phyloP scores from a whole-genome alignment of 495 filamentous ascomycete genomes.

The Podospora comata region DNA sequence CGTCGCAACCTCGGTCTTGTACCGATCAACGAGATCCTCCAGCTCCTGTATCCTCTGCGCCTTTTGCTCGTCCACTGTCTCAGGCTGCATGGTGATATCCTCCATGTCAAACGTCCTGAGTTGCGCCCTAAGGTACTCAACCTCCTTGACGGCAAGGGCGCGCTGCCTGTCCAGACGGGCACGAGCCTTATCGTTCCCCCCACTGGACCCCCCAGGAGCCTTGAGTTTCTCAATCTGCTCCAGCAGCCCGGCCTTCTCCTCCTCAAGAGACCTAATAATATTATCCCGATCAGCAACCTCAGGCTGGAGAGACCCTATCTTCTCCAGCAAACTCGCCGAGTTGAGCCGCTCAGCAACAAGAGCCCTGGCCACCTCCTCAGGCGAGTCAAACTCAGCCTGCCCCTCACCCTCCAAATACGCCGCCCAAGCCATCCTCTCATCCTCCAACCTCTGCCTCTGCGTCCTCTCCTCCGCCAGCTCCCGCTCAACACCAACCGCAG shows the following conservation, averaged over 20 bases:
- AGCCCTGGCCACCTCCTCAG: slow-evolving; percentile 82
- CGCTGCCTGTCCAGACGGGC: slow-evolving; percentile 76
- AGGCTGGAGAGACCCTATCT: slow-evolving; percentile 71
- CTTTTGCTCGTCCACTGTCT: slow-evolving; percentile 74
- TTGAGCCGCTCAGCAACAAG: slow-evolving; percentile 78
- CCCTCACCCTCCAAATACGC: slow-evolving; percentile 73
- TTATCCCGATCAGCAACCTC: slow-evolving; percentile 79
- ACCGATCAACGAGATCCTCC: slow-evolving; percentile 80
- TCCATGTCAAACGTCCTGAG: slow-evolving; percentile 88
- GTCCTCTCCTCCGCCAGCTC: slow-evolving; percentile 75
- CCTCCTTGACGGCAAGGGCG: slow-evolving; percentile 80
- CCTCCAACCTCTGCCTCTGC: slow-evolving; percentile 82
- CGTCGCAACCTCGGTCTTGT: slow-evolving; percentile 76
- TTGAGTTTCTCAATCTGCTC: slow-evolving; percentile 70
- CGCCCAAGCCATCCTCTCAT: slow-evolving; percentile 82
- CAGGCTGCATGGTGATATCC: slow-evolving; percentile 77
- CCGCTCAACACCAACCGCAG: slow-evolving; percentile 68
- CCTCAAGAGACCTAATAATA: slow-evolving; percentile 67
- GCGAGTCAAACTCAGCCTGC: slow-evolving; percentile 74
- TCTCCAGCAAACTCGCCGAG: slow-evolving; percentile 71
- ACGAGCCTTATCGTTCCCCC: slow-evolving; percentile 57
- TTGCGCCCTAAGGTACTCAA: slow-evolving; percentile 89
- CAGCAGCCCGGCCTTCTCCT: slow-evolving; percentile 57
- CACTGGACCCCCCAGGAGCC: slow-evolving; percentile 37
- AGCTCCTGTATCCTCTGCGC: slow-evolving; percentile 72